Evolutionary conservation across 2,329 filamentous ascomycete genomes (phyloP), one percentile per base, ranked within the genome.

Genomic region (Epichloe typhina): DNA sequence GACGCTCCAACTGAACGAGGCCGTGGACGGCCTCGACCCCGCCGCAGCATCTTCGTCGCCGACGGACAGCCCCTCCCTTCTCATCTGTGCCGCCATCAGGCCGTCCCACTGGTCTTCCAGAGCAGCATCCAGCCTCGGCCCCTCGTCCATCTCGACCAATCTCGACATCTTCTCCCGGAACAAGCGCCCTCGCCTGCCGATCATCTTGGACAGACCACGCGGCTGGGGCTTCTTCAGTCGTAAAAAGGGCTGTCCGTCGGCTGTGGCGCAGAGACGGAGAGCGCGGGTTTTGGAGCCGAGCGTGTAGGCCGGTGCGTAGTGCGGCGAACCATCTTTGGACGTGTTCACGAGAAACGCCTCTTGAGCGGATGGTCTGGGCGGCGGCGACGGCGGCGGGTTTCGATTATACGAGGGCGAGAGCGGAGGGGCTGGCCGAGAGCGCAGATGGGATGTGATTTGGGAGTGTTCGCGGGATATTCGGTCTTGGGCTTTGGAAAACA

Each of bases 191-290:
- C 77, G 79, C 47, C 76, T 68, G 9, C 71, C 68, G 2, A 90
- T 58, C 15, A 83, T 72, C 8, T 75, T 67, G n/a, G 72, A 76
- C 19, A 90, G 64, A n/a, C 66, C 65, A 0, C 62, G 61, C 2
- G 82, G 75, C 62, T 89, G 83, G 4, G 82, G 81, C 62, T 84
- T 86, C 54, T 69, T 73, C 43, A 83, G 65, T 37, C 86, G 79
- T 31, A 91, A 63, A 89, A 89, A 84, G 0, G 84, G 78, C 23
- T 82, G 65, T 26, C 72, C 73, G 40, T 72, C 70, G 2, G 80
- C 72, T 4, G 76, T 73, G 35, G 75, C 68, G 38, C 61, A 62
- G 1, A 88, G 61, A 1, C 68, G 67, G 1, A 86, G 86, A 2
- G 87, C 71, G 44, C 75, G 61, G 17, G 56, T 58, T 19, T 60